Percentiles rank a stretch among this genome's conserved stretches.
phyloP scores from a whole-genome alignment of 2,329 filamentous ascomycete genomes.

The Ophiosphaerella narmari region DNA sequence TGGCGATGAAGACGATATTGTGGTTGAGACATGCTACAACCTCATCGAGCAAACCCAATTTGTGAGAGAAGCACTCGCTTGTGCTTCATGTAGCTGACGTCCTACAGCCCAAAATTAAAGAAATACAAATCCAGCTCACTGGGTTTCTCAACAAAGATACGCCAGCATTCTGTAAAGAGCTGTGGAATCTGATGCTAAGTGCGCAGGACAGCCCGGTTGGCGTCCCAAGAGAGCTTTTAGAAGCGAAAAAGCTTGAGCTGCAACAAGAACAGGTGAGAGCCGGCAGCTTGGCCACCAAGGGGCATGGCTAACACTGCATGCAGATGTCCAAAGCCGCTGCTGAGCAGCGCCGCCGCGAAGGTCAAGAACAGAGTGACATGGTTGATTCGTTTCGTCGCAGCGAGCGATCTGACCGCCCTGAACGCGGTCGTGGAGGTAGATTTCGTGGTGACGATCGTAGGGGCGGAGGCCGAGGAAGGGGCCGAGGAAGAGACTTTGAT shows the following conservation, averaged over 20 bases:
- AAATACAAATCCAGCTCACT: conserved; percentile 89
- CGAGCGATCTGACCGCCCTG: conserved; percentile 56
- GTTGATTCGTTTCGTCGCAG: conserved; percentile 69
- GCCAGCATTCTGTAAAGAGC: conserved; percentile 83
- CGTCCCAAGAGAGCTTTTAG: conserved; percentile 89
- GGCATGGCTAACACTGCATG: conserved; percentile 45
- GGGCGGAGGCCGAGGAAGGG: conserved; percentile 40
- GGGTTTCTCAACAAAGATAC: conserved; percentile 96
- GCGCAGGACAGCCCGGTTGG: conserved; percentile 87
- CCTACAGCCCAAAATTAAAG: conserved; percentile 87
- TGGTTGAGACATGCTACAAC: conserved; percentile 80
- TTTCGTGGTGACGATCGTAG: conserved; percentile 53
- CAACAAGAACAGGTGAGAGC: conserved; percentile 84
- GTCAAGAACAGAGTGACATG: conserved; percentile 66
- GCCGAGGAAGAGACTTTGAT: conserved; percentile 52
- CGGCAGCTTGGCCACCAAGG: neutral
- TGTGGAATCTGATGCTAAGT: conserved; percentile 91
- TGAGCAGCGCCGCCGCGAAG: conserved; percentile 71
- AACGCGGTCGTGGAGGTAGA: conserved; percentile 53
- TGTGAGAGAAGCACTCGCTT: conserved; percentile 59
- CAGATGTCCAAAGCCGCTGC: conserved; percentile 83
- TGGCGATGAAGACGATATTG: conserved; percentile 92
- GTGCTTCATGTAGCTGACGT: conserved; percentile 11
- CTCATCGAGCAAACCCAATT: conserved; percentile 73
- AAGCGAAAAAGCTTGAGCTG: conserved; percentile 94